These are phyloP conservation scores for Lentinula detonsa DNA, from an alignment of 768 basidiomycete genomes.

Conservation along the genomic window DNA sequence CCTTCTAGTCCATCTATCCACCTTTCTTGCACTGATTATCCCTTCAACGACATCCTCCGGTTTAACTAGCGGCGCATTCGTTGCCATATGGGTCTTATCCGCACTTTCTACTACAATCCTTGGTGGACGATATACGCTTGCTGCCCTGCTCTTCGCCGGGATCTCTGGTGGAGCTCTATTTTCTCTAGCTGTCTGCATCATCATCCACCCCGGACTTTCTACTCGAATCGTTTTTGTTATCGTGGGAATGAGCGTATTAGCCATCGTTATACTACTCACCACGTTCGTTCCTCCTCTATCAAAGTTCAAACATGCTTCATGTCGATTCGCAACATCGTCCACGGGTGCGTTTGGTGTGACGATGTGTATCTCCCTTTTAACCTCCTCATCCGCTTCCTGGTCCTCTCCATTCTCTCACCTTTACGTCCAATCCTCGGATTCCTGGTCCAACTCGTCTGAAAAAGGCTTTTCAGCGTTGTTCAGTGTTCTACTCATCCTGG, in stretches of 20 bases:
- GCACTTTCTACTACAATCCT: slow-evolving; percentile 41
- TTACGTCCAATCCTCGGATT: slow-evolving; percentile 35
- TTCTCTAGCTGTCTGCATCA: slow-evolving; percentile 45
- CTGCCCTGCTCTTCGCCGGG: slow-evolving; percentile 40
- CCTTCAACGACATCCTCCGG: slow-evolving; percentile 42
- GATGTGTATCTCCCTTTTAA: slow-evolving; percentile 47
- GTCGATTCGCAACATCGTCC: slow-evolving; percentile 47
- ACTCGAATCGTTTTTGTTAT: slow-evolving; percentile 39
- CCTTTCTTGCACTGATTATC: slow-evolving; percentile 54
- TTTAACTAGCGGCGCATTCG: slow-evolving; percentile 44
- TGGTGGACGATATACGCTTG: slow-evolving; percentile 49
- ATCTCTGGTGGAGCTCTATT: slow-evolving; percentile 46
- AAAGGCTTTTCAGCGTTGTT: slow-evolving; percentile 54
- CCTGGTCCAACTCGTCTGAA: slow-evolving; percentile 52
- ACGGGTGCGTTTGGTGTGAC: slow-evolving; percentile 54
- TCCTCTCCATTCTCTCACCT: slow-evolving; percentile 57
- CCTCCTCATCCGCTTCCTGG: slow-evolving; percentile 43
- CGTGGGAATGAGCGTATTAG: slow-evolving; percentile 28
- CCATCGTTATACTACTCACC: slow-evolving; percentile 34
- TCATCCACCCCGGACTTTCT: slow-evolving; percentile 47
- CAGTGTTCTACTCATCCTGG: slow-evolving; percentile 42
- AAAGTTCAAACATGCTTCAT: slow-evolving; percentile 34
- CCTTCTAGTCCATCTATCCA: slow-evolving; percentile 47
- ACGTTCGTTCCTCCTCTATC: slow-evolving; percentile 23
- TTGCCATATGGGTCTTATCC: slow-evolving; percentile 55